Percentiles rank a stretch among this genome's conserved stretches.
phyloP scores from a whole-genome alignment of 257 asterid species.

The Capsicum chinense region DNA sequence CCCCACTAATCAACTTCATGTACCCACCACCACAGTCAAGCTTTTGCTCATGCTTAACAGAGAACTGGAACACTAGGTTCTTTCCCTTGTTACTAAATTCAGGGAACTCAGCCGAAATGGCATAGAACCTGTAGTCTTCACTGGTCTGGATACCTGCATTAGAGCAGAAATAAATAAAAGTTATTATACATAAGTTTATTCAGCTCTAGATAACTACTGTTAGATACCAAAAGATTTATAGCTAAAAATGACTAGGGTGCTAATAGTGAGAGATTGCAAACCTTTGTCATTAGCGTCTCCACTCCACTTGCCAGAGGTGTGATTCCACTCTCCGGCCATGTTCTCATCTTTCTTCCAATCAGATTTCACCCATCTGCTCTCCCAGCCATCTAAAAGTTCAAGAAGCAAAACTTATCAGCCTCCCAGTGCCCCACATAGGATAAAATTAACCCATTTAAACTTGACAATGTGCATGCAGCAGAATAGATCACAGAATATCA shows the following conservation, averaged over 20 bases:
- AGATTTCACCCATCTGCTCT: constrained; percentile 89
- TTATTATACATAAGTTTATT: not conserved
- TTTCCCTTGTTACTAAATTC: constrained; percentile 94
- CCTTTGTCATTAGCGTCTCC: constrained; percentile 84
- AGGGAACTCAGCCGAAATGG: constrained; percentile 94
- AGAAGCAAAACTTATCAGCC: constrained; percentile 34
- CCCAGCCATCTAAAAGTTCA: constrained; percentile 79
- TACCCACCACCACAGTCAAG: constrained; percentile 99
- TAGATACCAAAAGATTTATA: not conserved
- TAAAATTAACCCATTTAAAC: not conserved
- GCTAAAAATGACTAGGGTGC: not conserved
- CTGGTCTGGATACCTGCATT: constrained; percentile 88
- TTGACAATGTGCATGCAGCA: not conserved
- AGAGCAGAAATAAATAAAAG: not conserved
- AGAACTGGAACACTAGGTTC: constrained; percentile 85
- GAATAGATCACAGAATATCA: not conserved
- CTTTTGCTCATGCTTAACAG: constrained; percentile 98
- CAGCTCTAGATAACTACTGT: not conserved
- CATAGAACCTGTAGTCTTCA: constrained; percentile 88
- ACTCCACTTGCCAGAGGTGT: constrained; percentile 95
- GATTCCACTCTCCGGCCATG: constrained; percentile 96
- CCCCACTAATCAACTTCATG: constrained; percentile 94
- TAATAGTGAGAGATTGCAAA: constrained; percentile 13
- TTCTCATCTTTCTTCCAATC: constrained; percentile 97
- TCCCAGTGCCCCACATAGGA: not conserved